Evolutionary conservation across 148 eudicot genomes (phyloP).

Genomic region (Camellia sinensis): DNA sequence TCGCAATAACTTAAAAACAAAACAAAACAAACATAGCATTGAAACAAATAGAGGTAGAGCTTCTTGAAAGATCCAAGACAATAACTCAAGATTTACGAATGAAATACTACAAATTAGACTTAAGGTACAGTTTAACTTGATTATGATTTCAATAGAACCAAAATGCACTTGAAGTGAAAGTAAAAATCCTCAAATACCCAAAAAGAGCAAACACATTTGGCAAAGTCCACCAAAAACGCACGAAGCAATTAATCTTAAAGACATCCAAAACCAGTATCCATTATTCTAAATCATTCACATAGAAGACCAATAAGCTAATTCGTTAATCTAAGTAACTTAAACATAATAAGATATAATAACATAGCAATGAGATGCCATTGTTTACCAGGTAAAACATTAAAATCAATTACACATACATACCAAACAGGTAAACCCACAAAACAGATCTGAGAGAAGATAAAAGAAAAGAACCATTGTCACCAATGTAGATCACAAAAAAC

Average conservation of each 20-base stretch:
- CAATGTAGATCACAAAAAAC: constrained; percentile 7
- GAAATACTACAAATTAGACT: not conserved
- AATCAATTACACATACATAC: too few species aligned
- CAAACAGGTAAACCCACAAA: not conserved
- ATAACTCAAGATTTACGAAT: not conserved
- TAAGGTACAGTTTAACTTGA: not conserved
- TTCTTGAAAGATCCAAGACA: not conserved
- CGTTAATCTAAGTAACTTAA: not conserved
- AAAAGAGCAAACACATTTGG: not conserved
- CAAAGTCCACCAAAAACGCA: not conserved
- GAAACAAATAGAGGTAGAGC: not conserved
- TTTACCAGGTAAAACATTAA: not conserved
- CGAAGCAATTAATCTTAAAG: not conserved
- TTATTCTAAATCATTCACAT: not conserved
- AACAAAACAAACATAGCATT: constrained; percentile 1
- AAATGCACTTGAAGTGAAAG: not conserved
- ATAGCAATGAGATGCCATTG: not conserved
- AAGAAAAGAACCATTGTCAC: not conserved
- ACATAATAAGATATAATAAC: not conserved
- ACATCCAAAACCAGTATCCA: not conserved
- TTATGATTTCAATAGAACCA: not conserved
- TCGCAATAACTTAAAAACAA: not conserved
- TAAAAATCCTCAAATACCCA: not conserved
- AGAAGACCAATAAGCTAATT: not conserved
- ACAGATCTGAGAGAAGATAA: not conserved